Conservation (phyloP, 164 flowering plant genomes). For the Akebia trifoliata region DNA sequence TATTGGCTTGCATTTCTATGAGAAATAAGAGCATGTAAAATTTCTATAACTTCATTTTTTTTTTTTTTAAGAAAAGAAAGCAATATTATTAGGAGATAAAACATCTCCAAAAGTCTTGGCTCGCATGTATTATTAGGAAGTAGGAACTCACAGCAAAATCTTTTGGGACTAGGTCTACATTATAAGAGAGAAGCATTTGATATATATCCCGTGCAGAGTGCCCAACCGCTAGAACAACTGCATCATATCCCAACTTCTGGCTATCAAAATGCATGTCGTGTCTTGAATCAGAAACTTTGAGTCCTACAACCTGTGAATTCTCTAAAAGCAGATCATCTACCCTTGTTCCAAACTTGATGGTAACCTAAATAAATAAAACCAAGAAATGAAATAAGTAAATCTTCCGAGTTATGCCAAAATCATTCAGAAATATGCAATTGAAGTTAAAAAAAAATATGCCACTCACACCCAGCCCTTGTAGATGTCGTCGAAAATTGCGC, state of each 20-base stretch:
- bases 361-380: constrained; percentile 44
- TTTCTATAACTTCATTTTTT: too few relatives aligned
- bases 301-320: constrained; percentile 54
- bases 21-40: too few relatives aligned
- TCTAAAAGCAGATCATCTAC: constrained; percentile 81
- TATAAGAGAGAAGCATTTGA: constrained; percentile 80
- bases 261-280: constrained; percentile 21
- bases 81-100: too few relatives aligned
- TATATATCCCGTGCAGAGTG: constrained; percentile 98
- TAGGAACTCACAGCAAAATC: constrained; percentile 86
- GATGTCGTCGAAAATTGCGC: constrained; percentile 69
- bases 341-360: constrained; percentile 81
- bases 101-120: too few relatives aligned
- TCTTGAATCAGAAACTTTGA: constrained; percentile 58
- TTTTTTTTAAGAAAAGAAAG: too few relatives aligned
- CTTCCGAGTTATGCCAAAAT: background rate
- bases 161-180: constrained; percentile 64
- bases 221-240: constrained; percentile 87
- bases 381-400: constrained; percentile 4
- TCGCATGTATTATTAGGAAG: background rate
- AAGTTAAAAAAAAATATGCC: background rate
- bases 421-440: background rate
- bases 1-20: too few relatives aligned
- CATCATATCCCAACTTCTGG: constrained; percentile 62
- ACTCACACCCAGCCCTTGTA: constrained; percentile 72